Evolutionary conservation across 2,329 filamentous ascomycete species (phyloP).

Genomic region (Chaetomiaceae sp.): DNA sequence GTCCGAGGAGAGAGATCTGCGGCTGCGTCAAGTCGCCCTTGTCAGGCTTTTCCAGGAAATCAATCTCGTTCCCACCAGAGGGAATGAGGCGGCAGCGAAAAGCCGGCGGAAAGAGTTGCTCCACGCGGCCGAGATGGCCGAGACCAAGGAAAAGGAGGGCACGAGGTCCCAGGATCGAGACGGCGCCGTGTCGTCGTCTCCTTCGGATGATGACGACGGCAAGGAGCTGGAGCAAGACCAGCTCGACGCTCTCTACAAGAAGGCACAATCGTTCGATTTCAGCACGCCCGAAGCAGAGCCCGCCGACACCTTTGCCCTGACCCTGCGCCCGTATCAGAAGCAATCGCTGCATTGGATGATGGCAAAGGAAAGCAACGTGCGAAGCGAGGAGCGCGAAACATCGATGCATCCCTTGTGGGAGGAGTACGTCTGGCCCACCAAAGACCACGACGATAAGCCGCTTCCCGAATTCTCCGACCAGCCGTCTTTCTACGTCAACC

Average conservation of each 20-base stretch:
- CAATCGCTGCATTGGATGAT: slow-evolving; percentile 97
- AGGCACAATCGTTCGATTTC: slow-evolving; percentile 96
- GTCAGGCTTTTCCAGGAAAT: slow-evolving; percentile 89
- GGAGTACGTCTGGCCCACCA: slow-evolving; percentile 83
- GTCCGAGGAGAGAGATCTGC: slow-evolving; percentile 74
- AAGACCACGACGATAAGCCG: slow-evolving; percentile 80
- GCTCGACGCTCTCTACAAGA: slow-evolving; percentile 87
- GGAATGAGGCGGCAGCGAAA: slow-evolving; percentile 69
- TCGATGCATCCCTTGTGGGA: slow-evolving; percentile 99
- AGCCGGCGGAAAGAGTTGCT: slow-evolving; percentile 81
- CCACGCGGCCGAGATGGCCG: slow-evolving; percentile 81
- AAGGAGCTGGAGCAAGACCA: slow-evolving; percentile 93
- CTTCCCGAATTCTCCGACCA: slow-evolving; percentile 63
- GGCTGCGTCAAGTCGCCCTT: slow-evolving; percentile 79
- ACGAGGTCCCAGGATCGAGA: slow-evolving; percentile 33
- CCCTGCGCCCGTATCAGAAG: slow-evolving; percentile 86
- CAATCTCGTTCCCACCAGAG: slow-evolving; percentile 69
- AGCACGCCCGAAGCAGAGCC: slow-evolving; percentile 83
- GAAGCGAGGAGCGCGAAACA: slow-evolving; percentile 58
- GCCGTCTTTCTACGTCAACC: slow-evolving; percentile 86
- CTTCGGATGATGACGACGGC: slow-evolving; percentile 73
- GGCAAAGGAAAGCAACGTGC: slow-evolving; percentile 79
- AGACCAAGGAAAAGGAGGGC: slow-evolving; percentile 62
- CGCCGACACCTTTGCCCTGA: slow-evolving; percentile 73
- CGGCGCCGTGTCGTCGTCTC: slow-evolving; percentile 46